Evolutionary conservation across 2,329 filamentous ascomycete genomes (phyloP), one percentile per base, ranked within the genome.

Genomic region (Aureobasidium lini): DNA sequence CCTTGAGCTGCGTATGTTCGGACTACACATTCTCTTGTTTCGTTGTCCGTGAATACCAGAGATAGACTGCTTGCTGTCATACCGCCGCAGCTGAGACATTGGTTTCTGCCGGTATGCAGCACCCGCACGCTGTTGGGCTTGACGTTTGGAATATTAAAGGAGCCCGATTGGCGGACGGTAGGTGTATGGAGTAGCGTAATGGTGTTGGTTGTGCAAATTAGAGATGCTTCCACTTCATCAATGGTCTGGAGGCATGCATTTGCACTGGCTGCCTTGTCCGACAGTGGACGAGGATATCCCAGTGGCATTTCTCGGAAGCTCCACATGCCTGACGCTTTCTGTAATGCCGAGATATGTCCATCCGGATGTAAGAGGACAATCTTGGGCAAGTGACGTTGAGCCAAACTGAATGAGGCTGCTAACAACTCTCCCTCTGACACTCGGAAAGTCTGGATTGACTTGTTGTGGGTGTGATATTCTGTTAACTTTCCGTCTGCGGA

Each of bases 401-500:
- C 54, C 34, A 57, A 15, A 10, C 54, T 57, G 9, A 57, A 48
- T 8, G 54, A 57, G 4, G 59, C 59, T 16, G 59, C 52, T 4
- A 43, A 8, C 10, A 61, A 15, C n/a, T 57, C 59, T 16, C 29
- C 68, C 46, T 75, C 70, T 2, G 37, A 31, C 2, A 52, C 32
- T 18, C 44, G 29, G 58, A 52, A 52, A 9, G 39, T 23, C 8
- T 58, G 60, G 39, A 31, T 62, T 5, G 60, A 47, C n/a, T 53
- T 48, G 10, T 73, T 73, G 15, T 77, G 78, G 15, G 81, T 72
- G 50, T 77, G 76, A 10, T 87, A 71, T 65, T 88, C 84, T 0
- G 78, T 79, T 67, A 90, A 74, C 3, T 78, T 76, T 0, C 88
- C 88, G 57, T 87, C 84, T 15, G 82, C 79, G 37, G 82, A 83